Conservation (phyloP, 2,329 filamentous ascomycete species). For the Trichoderma endophyticum region DNA sequence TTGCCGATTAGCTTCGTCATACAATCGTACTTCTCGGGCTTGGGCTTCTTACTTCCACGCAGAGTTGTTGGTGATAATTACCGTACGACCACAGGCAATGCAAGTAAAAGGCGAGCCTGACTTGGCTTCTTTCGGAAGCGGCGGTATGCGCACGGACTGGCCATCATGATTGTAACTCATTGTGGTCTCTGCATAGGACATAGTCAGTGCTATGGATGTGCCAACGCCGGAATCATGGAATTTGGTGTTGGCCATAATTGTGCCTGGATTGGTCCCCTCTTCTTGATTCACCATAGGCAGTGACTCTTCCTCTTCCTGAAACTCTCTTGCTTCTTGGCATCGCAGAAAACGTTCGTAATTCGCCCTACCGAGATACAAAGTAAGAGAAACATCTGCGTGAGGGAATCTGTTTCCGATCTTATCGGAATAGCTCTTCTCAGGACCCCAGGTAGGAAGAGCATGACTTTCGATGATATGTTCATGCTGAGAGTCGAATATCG, state of each 20-base stretch:
- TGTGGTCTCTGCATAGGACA: neutral
- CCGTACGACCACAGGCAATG: neutral
- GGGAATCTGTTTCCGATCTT: neutral
- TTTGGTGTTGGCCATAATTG: neutral
- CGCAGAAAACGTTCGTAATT: neutral
- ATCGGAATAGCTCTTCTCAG: neutral
- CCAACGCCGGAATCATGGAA: neutral
- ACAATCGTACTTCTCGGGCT: accelerated
- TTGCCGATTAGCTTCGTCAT: neutral
- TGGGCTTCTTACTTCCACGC: neutral
- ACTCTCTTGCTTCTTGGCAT: neutral
- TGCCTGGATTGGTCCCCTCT: neutral
- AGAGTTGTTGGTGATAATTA: neutral
- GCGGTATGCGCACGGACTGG: neutral
- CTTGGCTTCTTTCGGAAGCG: neutral
- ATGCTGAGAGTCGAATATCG: neutral
- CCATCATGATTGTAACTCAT: neutral
- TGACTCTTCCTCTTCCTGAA: neutral
- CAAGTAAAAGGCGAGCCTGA: neutral
- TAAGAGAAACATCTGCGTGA: neutral
- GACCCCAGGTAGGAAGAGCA: neutral
- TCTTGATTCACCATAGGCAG: neutral
- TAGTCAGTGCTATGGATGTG: neutral
- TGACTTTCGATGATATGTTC: neutral
- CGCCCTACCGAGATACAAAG: neutral